Conservation (phyloP, 2,329 filamentous ascomycete genomes). For the Talaromyces sp. region DNA sequence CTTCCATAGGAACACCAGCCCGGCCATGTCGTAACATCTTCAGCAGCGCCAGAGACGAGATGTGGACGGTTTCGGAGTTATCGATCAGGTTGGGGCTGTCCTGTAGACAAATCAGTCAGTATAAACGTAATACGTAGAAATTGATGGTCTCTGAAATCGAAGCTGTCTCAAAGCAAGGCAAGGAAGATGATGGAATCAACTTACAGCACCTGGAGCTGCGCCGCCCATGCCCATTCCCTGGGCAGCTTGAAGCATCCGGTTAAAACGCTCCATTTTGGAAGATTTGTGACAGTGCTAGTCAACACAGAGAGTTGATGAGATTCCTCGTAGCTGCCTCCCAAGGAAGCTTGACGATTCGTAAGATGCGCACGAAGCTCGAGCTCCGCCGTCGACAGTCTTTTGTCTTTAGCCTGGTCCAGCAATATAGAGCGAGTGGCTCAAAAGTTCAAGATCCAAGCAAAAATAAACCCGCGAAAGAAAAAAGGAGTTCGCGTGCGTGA, state of each 20-base stretch:
- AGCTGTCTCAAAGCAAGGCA: slow-evolving; percentile 2
- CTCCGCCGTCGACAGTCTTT: background rate
- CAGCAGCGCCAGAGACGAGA: slow-evolving; percentile 90
- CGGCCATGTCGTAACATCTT: slow-evolving; percentile 99
- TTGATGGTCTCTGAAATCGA: background rate
- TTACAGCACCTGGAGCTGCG: slow-evolving; percentile 35
- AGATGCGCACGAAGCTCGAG: slow-evolving; percentile 7
- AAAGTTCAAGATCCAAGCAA: background rate
- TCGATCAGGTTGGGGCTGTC: slow-evolving; percentile 91
- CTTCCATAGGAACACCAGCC: slow-evolving; percentile 98
- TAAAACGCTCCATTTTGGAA: slow-evolving; percentile 77
- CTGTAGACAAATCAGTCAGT: slow-evolving; percentile 40
- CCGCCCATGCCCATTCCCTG: slow-evolving; percentile 51
- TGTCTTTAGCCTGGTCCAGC: background rate
- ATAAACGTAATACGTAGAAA: background rate
- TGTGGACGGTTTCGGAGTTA: slow-evolving; percentile 99
- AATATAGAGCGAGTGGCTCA: background rate
- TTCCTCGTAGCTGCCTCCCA: slow-evolving; percentile 12
- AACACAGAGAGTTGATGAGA: slow-evolving; percentile 10
- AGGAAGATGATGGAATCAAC: slow-evolving; percentile 14
- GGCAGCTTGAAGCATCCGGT: slow-evolving; percentile 76
- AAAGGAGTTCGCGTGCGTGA: background rate
- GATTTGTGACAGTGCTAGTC: slow-evolving; percentile 8
- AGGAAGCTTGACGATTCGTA: slow-evolving; percentile 7
- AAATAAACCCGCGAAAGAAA: background rate